Base-by-base conservation (phyloP, 2,329 filamentous ascomycete genomes). In the Pseudocercospora eumusae region DNA sequence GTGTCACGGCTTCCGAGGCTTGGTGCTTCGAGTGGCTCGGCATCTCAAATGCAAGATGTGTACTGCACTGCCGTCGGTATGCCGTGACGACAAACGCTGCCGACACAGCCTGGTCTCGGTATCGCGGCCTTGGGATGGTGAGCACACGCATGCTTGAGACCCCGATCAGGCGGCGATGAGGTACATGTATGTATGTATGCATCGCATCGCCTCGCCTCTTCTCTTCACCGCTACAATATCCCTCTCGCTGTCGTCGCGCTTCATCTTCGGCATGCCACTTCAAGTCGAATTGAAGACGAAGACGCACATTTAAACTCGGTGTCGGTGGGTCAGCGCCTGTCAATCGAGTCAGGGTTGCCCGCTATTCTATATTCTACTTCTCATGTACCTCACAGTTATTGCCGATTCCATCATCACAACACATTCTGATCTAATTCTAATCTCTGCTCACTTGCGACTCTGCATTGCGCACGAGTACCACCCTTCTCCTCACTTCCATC, bases 81-180 rank as follows among this genome's bases (percentile, higher is more conserved):
- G n/a, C n/a, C n/a, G n/a, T n/a, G n/a, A 54, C n/a, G 21, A 9
- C n/a, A 36, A 36, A 36, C 52, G n/a, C 28, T 18, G 10, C 9
- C 52, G 5, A 33, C 31, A 21, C 28, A 21, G 52, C 52, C 52
- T 23, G 20, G 28, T 54, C 52, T 52, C 25, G 47, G 23, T n/a
- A 52, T 13, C 4, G 23, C 25, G 47, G 44, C 44, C 18, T 20
- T 45, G 42, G 42, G 6, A 18, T 21, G 42, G 20, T 45, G 20
- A 8, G 42, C 18, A 10, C 9, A 9, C 28, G 13, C 10, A 10
- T n/a, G n/a, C n/a, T n/a, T 63, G 56, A 68, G 62, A 66, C 66
- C 65, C 59, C 45, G 45, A 54, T 67, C 61, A 66, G 62, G 61
- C 61, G 65, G 54, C 56, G 45, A 64, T 61, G 63, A 64, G 62